Percentiles rank a stretch among this genome's conserved stretches.
phyloP scores from a whole-genome alignment of 2,329 filamentous ascomycete species.

The Curvularia eragrostidis region DNA sequence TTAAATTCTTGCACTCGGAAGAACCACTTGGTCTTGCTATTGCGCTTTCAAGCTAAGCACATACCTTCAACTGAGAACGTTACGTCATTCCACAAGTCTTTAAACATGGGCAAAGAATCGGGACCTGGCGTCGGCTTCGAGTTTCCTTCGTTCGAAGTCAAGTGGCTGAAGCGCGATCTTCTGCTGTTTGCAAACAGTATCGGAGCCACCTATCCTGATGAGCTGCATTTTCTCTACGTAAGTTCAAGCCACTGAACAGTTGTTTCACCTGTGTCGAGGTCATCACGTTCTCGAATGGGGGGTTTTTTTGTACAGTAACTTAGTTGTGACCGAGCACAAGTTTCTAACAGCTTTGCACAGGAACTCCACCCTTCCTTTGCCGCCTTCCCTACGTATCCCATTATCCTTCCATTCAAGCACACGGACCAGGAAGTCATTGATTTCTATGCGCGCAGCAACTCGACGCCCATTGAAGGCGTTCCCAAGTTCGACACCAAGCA shows the following conservation, averaged over 20 bases:
- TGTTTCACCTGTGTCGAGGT: not conserved
- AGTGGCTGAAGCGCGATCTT: constrained; percentile 87
- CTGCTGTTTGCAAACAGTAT: constrained; percentile 92
- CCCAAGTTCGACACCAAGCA: constrained; percentile 77
- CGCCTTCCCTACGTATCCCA: constrained; percentile 87
- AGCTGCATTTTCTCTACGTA: constrained; percentile 93
- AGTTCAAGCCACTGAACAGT: constrained; percentile 30
- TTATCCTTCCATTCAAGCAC: constrained; percentile 84
- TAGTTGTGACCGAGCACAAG: not conserved
- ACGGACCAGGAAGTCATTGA: constrained; percentile 78
- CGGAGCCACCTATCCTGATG: constrained; percentile 76
- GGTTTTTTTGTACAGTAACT: no score
- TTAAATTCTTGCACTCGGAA: not conserved
- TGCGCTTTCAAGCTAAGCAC: not conserved
- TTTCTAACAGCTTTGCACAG: constrained; percentile 56
- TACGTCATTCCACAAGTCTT: not conserved
- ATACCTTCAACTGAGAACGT: not conserved
- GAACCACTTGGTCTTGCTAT: not conserved
- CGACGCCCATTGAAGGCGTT: constrained; percentile 73
- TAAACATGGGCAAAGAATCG: constrained; percentile 42
- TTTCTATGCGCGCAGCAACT: constrained; percentile 76
- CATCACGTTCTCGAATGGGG: not conserved
- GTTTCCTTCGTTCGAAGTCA: constrained; percentile 76
- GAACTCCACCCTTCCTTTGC: constrained; percentile 87
- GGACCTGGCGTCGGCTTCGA: constrained; percentile 73